Base-by-base conservation (phyloP, 352 stramenopile genomes). In the Phytophthora pini region DNA sequence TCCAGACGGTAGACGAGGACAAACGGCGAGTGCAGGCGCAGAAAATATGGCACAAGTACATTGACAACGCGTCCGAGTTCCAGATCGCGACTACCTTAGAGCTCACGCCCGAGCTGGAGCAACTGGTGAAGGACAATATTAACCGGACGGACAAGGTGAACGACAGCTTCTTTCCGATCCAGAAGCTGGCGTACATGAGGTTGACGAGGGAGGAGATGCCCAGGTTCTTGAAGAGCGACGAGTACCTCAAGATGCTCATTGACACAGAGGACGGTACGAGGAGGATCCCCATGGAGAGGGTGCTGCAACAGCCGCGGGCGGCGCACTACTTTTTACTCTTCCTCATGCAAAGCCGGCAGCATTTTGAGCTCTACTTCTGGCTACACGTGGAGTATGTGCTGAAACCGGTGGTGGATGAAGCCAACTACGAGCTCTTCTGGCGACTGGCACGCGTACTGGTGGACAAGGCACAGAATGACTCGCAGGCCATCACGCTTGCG, bases 361-460 rank as follows among this genome's bases (percentile, higher is more conserved):
- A 95, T 61, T 94, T 95, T 61, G 86, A 94, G 39, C 69, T 95
- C 6, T 95, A 94, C 74, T 93, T 95, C 34, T 95, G 87, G 87
- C 76, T 95, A 15, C 87, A 95, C 63, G 82, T 94, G 32, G 87
- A 95, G 65, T 95, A 94, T 56, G 84, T 94, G 20, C 79, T 95
- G 9, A 93, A 92, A 49, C 85, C 80, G 2, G 55, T 91, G 31
- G 45, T 93, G 24, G 79, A 89, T 7, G 59, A 65, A 9, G 69
- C 70, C 2, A 82, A 82, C 2, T 71, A 72, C 31, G 62, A 74
- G 44, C 46, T 89, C 5, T 95, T 93, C 49, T 95, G 87, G 87
- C 77, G 77, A 51, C 65, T 93, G 12, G 76, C 82, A 32, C 70
- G 70, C 2, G 80, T 90, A 31, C 65, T 95, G 27, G 61, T 90